Base-by-base conservation (phyloP, 169 alveolate genomes). In the Cryptosporidium canis region DNA sequence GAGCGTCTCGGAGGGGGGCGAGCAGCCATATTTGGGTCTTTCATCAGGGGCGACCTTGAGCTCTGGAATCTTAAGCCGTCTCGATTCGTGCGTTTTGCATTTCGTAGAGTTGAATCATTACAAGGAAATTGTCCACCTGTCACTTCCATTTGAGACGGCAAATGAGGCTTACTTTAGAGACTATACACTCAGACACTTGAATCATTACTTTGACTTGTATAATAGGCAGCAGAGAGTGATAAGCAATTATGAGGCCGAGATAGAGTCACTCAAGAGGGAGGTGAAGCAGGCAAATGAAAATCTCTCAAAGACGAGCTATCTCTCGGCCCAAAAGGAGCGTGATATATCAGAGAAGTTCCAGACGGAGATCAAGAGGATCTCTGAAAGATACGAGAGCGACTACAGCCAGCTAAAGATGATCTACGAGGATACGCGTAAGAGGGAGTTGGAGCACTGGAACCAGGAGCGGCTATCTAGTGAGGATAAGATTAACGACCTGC, bases 121-220 rank as follows among this genome's bases (percentile, higher is more conserved):
- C 63, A 77, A 77, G 39, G 87, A 77, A 39, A 77, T 77, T 33
- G 72, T 77, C n/a, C 87, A 77, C 33, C 45, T 77, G 39, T 58
- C 87, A 14, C 64, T 77, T 24, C 71, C 68, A 31, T 77, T 77
- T 61, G 87, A 77, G 51, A 41, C 56, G 39, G 87, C 87, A 24
- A 58, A 41, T 44, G 87, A 77, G 18, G 24, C 47, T 14, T 44
- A 58, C 24, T 77, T 58, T 29, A 55, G 87, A 39, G 71, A 77
- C 7, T 56, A 77, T 41, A 44, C 61, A 24, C 45, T 77, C 11
- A 35, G 63, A 39, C 87, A 77, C 29, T 44, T 77, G 64, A 58
- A 61, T n/a, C 31, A 41, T 39, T 77, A 58, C 51, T 61, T 39
- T 77, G 87, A 77, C 11, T n/a, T 77, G 27, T 77, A 63, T 1